These are phyloP conservation scores for Cryptococcus sp. DNA, from an alignment of 1,284 basidiomycete genomes.

Conservation along the genomic window DNA sequence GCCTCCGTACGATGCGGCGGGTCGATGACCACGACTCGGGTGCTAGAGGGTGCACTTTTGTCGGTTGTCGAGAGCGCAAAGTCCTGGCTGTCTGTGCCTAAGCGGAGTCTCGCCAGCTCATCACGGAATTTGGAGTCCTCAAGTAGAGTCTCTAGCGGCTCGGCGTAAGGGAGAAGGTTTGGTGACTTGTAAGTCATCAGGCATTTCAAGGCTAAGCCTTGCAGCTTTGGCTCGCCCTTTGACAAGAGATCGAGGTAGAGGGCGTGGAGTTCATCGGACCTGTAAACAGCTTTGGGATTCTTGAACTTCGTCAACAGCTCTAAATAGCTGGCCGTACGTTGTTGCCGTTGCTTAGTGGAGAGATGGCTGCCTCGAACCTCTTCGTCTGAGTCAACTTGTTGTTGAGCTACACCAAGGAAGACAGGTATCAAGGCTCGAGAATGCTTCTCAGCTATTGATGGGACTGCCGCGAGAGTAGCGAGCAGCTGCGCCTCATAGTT, in stretches of 20 bases:
- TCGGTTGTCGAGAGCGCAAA: constrained; percentile 66
- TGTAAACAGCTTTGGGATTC: constrained; percentile 84
- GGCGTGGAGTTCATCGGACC: constrained; percentile 65
- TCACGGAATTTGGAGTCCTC: constrained; percentile 89
- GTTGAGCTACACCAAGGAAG: constrained; percentile 60
- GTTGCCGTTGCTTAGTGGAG: constrained; percentile 48
- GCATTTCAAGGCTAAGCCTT: constrained; percentile 75
- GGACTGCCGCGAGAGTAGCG: constrained; percentile 64
- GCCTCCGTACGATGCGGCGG: constrained; percentile 66
- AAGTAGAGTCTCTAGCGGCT: constrained; percentile 69
- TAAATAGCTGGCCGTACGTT: constrained; percentile 70
- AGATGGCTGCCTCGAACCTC: constrained; percentile 27
- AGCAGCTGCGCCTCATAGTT: constrained; percentile 82
- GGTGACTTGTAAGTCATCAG: constrained; percentile 81
- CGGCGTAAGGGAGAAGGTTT: constrained; percentile 66
- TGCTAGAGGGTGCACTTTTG: constrained; percentile 69
- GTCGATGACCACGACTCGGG: constrained; percentile 75
- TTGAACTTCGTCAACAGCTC: constrained; percentile 83
- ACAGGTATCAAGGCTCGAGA: constrained; percentile 76
- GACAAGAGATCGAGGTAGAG: constrained; percentile 78
- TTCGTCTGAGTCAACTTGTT: constrained; percentile 25
- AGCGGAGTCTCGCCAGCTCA: constrained; percentile 72
- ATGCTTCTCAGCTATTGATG: constrained; percentile 76
- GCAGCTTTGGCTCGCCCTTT: constrained; percentile 79
- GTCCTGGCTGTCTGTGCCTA: constrained; percentile 56